These are phyloP conservation scores for Lunasporangiospora selenospora DNA, from an alignment of 192 early-diverging fungal genomes.

Conservation along the genomic window DNA sequence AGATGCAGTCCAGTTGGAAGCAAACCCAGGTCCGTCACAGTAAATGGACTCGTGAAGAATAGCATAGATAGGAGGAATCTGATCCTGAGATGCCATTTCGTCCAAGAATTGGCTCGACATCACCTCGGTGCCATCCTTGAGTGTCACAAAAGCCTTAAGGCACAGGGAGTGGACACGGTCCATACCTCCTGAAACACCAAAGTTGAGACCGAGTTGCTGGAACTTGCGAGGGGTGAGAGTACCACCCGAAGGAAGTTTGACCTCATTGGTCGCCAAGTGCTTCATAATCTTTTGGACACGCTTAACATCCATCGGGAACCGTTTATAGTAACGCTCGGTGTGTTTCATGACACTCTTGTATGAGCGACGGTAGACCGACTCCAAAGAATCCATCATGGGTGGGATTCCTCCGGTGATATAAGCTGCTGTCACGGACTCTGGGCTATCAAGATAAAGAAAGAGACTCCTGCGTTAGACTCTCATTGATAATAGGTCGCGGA, in stretches of 20 bases:
- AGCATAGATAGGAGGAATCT: slow-evolving; percentile 61
- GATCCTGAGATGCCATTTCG: slow-evolving; percentile 27
- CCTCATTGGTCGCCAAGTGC: slow-evolving; percentile 52
- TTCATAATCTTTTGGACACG: slow-evolving; percentile 67
- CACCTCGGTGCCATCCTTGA: slow-evolving; percentile 32
- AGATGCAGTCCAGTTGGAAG: slow-evolving; percentile 69
- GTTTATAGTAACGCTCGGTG: slow-evolving; percentile 68
- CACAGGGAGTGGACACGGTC: slow-evolving; percentile 65
- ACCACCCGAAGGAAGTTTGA: slow-evolving; percentile 67
- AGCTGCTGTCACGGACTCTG: slow-evolving; percentile 63
- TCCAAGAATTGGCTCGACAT: slow-evolving; percentile 27
- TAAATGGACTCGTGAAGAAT: slow-evolving; percentile 74
- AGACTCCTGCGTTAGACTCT: too few relatives aligned
- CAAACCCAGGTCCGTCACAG: slow-evolving; percentile 57
- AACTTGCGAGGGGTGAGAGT: slow-evolving; percentile 68
- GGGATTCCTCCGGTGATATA: slow-evolving; percentile 76
- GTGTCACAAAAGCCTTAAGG: slow-evolving; percentile 40
- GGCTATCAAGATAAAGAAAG: slow-evolving; percentile 37
- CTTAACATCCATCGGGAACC: slow-evolving; percentile 65
- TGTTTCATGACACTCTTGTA: slow-evolving; percentile 66
- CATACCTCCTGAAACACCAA: slow-evolving; percentile 71
- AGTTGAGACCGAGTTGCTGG: slow-evolving; percentile 67
- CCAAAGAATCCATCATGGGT: slow-evolving; percentile 66
- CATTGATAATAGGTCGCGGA: too few relatives aligned
- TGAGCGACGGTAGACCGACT: slow-evolving; percentile 63